These are phyloP conservation scores for Septoria petroselini DNA, from an alignment of 2,329 filamentous ascomycete species.

Conservation along the genomic window DNA sequence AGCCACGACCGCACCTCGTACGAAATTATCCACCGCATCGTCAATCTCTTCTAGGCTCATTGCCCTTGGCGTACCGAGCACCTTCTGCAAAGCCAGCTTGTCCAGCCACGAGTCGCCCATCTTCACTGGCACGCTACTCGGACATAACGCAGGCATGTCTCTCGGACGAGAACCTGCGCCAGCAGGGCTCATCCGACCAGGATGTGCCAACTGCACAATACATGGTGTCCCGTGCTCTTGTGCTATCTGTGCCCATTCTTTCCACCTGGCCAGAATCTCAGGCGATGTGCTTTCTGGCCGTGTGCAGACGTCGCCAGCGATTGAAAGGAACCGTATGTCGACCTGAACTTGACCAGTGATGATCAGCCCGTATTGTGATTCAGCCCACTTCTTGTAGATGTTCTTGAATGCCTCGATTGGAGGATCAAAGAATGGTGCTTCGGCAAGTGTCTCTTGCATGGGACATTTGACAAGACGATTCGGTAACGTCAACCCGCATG, in stretches of 20 bases:
- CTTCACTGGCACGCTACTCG: constrained; percentile 44
- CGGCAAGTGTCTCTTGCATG: constrained; percentile 43
- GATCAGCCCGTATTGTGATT: constrained; percentile 44
- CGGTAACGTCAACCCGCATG: constrained; percentile 35
- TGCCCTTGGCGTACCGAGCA: constrained; percentile 52
- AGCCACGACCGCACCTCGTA: constrained; percentile 51
- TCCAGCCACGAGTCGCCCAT: constrained; percentile 42
- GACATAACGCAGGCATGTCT: constrained; percentile 37
- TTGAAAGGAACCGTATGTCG: constrained; percentile 43
- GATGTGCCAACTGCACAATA: constrained; percentile 47
- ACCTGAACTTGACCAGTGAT: constrained; percentile 48
- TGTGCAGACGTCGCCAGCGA: constrained; percentile 35
- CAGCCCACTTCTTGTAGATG: constrained; percentile 54
- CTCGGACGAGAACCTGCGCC: constrained; percentile 40
- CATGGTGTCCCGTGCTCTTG: constrained; percentile 44
- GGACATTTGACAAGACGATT: constrained; percentile 47
- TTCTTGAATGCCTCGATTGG: constrained; percentile 46
- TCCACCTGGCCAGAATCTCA: constrained; percentile 34
- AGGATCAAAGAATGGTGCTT: constrained; percentile 37
- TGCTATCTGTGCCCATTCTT: constrained; percentile 36
- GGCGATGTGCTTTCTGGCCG: constrained; percentile 29
- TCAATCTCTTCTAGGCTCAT: constrained; percentile 57
- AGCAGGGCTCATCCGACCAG: constrained; percentile 45
- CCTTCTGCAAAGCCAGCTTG: constrained; percentile 27
- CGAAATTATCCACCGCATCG: constrained; percentile 53